phyloP scores from a whole-genome alignment of 139 green algal genomes.

The Chlamydomonas asymmetrica region DNA sequence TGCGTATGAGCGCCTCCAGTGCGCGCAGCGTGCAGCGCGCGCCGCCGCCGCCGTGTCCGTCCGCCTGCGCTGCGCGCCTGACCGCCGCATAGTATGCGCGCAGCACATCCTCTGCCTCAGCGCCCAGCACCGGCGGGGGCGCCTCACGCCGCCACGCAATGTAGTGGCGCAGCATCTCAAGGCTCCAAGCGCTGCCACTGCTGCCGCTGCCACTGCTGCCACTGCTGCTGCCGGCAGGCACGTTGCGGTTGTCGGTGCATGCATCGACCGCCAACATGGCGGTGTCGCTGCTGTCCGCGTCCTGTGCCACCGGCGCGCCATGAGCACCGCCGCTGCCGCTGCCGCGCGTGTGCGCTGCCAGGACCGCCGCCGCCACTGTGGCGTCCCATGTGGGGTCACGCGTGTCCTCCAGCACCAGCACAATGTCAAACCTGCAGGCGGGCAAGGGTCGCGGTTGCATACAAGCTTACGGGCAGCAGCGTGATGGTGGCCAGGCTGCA shows the following conservation, averaged over 20 bases:
- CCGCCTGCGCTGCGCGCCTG: constrained; percentile 40
- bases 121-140: constrained; percentile 51
- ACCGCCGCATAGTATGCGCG: constrained; percentile 75
- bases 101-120: constrained; percentile 54
- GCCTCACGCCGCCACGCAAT: constrained; percentile 65
- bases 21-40: not conserved
- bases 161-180: constrained; percentile 73
- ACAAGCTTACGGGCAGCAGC: not conserved
- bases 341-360: constrained; percentile 52
- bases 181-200: constrained; percentile 50
- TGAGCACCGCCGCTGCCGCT: not conserved
- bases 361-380: constrained; percentile 73
- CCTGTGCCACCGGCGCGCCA: not conserved
- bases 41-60: constrained; percentile 19
- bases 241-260: not conserved
- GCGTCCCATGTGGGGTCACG: constrained; percentile 67
- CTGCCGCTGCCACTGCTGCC: not conserved
- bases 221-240: not conserved
- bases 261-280: too few relatives aligned
- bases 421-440: constrained; percentile 90
- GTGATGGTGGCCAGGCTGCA: too few relatives aligned
- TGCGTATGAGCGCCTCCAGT: not conserved
- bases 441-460: not conserved
- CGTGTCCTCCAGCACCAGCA: constrained; percentile 80
- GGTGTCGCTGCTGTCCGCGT: not conserved